Evolutionary conservation across 306 rosid genomes (phyloP), one percentile per base, ranked within the genome.

Genomic region (Malus orientalis): DNA sequence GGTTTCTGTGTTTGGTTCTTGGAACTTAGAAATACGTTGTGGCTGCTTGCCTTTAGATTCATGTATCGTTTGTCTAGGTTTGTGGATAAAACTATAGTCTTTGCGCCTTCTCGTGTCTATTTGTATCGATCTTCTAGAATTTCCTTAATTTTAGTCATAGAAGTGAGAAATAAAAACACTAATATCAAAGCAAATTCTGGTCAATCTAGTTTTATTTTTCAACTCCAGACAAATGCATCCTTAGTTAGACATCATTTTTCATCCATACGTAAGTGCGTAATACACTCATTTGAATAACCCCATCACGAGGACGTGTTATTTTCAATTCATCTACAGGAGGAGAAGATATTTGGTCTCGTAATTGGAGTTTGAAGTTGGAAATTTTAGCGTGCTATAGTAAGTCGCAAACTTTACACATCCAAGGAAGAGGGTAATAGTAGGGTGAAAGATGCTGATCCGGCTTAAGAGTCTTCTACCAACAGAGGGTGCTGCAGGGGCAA

Each of bases 401-500:
- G 33, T 69, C 66, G 67, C 40, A 75, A 76, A 32, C 22, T 15
- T 30, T 64, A 16, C 68, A 42, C 76, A n/a, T 81, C 49, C 69
- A 23, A 73, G 54, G 22, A 53, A 74, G 27, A 70, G 74, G 47
- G 69, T 53, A 68, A 67, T 74, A 71, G 68, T 76, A 71, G 81
- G 63, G 67, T 68, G 64, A 77, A 85, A 49, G 64, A 93, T 93
- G 99, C 98, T 96, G 87, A 96, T 96, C 79, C 97, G 98, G 70
- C 98, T 96, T 76, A 91, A 91, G 68, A 90, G 82, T 85, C 68
- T 79, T 76, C 86, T 97, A 13, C 77, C 88, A 8, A 70, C 91
- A 11, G 98, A 93, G 73, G 87, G 90, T 40, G 81, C 85, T 19
- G 87, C 86, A 59, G 91, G 90, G 73, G 82, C 42, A 22, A 96